phyloP scores from a whole-genome alignment of 1,284 basidiomycete species.

The Amylostereum chailletii region DNA sequence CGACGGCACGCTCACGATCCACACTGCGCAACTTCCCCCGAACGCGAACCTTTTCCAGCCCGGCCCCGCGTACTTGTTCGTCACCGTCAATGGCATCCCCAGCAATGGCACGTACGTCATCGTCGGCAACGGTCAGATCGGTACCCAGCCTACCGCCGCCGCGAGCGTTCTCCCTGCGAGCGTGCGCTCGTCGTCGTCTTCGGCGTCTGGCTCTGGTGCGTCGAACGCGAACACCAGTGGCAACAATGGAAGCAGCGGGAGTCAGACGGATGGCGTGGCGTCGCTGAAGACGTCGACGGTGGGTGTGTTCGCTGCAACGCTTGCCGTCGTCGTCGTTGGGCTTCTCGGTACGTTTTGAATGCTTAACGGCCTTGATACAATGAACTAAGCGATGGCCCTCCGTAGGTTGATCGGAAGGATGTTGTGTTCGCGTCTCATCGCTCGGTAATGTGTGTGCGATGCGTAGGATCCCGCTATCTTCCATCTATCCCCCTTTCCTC shows the following conservation, averaged over 20 bases:
- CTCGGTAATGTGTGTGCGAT: too few relatives aligned
- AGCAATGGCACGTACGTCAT: conserved; percentile 69
- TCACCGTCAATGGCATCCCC: conserved; percentile 78
- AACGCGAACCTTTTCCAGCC: conserved; percentile 82
- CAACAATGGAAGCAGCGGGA: neutral
- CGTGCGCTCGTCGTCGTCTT: conserved; percentile 19
- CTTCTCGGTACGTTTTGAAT: conserved; percentile 14
- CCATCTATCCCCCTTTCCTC: too few relatives aligned
- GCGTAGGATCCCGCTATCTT: too few relatives aligned
- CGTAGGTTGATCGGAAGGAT: too few relatives aligned
- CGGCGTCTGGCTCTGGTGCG: conserved; percentile 3
- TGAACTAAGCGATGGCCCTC: too few relatives aligned
- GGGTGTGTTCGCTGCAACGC: conserved; percentile 15
- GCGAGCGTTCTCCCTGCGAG: conserved; percentile 45
- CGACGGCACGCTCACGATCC: conserved; percentile 67
- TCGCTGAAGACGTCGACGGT: conserved; percentile 17
- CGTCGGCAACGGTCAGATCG: conserved; percentile 75
- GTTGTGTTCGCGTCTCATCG: too few relatives aligned
- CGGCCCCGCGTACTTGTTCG: conserved; percentile 77
- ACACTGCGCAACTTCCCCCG: conserved; percentile 74
- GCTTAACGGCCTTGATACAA: too few relatives aligned
- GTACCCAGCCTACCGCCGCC: conserved; percentile 44
- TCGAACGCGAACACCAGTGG: neutral
- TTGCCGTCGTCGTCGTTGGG: conserved; percentile 17
- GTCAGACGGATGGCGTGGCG: neutral